These are phyloP conservation scores for Straminergon stramineum DNA, from an alignment of 225 moss, liverwort and hornwort species.

Conservation along the genomic window DNA sequence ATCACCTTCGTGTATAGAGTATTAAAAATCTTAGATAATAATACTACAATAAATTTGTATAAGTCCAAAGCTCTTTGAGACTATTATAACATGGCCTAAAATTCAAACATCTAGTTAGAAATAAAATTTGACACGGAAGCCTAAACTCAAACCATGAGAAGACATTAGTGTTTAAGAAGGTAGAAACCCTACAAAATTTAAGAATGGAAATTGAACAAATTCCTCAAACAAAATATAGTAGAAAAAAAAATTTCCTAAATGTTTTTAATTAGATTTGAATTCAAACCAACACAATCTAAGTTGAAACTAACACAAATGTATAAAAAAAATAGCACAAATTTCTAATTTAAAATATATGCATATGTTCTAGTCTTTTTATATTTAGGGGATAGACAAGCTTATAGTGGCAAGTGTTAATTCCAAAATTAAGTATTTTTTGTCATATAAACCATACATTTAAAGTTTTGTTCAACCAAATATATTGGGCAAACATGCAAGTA, in stretches of 20 bases:
- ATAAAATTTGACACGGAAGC: not conserved
- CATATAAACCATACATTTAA: not conserved
- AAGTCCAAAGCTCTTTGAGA: accelerated
- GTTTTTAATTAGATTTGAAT: not conserved
- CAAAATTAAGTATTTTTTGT: not conserved
- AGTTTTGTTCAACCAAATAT: not conserved
- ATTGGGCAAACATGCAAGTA: not conserved
- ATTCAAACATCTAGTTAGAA: not conserved
- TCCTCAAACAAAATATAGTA: not conserved
- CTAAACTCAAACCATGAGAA: not conserved
- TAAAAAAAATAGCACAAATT: too few relatives aligned
- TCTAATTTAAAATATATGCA: too few relatives aligned
- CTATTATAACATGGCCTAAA: not conserved
- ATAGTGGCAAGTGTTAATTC: not conserved
- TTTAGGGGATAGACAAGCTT: not conserved
- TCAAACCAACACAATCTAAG: too few relatives aligned
- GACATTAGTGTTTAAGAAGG: too few relatives aligned
- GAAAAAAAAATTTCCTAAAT: not conserved
- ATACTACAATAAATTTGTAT: not conserved
- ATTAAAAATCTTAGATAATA: not conserved
- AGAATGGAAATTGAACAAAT: not conserved
- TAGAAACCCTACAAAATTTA: too few relatives aligned
- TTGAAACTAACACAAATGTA: too few relatives aligned
- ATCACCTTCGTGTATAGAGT: not conserved
- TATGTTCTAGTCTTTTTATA: too few relatives aligned